Conservation (phyloP, 2,329 filamentous ascomycete genomes). For the Xylariaceae sp. region DNA sequence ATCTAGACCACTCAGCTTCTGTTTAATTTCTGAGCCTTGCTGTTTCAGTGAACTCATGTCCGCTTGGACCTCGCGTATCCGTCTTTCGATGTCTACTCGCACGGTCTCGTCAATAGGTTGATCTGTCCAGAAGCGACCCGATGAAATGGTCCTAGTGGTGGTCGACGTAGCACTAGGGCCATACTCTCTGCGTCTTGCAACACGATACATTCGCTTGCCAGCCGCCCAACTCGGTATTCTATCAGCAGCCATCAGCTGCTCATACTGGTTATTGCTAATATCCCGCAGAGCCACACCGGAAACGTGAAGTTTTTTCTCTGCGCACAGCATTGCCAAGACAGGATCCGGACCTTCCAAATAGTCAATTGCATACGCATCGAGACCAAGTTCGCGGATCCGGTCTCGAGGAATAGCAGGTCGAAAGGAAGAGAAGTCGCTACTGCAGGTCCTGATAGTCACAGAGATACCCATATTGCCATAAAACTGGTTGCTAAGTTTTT, state of each 20-base stretch:
- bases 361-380: constrained; percentile 83
- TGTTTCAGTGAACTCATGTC: constrained; percentile 45
- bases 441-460: constrained; percentile 72
- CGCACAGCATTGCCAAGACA: constrained; percentile 87
- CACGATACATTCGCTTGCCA: constrained; percentile 65
- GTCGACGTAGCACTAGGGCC: constrained; percentile 76
- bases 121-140: constrained; percentile 75
- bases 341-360: constrained; percentile 79
- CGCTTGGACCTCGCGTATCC: constrained; percentile 50
- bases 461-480: constrained; percentile 68
- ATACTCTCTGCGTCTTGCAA: constrained; percentile 79
- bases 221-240: constrained; percentile 74
- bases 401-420: constrained; percentile 58
- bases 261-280: constrained; percentile 70
- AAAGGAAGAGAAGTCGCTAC: constrained; percentile 60
- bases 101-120: constrained; percentile 73
- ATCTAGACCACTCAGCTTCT: constrained; percentile 46
- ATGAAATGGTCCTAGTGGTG: constrained; percentile 63
- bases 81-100: constrained; percentile 65
- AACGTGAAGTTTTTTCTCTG: constrained; percentile 70
- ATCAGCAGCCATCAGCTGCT: constrained; percentile 63
- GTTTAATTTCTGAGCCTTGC: constrained; percentile 43
- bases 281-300: constrained; percentile 69
- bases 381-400: constrained; percentile 64
- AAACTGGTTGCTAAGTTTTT: constrained; percentile 70